These are phyloP conservation scores for Komagataella populi DNA, from an alignment of 805 yeast genomes.

Conservation along the genomic window DNA sequence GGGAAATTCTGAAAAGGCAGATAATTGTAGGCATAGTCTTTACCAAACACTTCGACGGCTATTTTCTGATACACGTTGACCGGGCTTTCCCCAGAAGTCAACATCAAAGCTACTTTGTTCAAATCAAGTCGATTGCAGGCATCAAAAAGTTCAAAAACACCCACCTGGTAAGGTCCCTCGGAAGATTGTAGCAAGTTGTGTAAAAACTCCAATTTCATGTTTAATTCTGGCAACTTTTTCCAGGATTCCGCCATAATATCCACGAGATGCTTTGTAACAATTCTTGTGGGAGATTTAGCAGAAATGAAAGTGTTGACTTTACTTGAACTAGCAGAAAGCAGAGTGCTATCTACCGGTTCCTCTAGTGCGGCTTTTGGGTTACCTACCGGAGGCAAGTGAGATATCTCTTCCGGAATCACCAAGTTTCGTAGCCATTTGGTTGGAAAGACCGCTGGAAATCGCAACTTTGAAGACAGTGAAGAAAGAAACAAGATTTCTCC, in stretches of 20 bases:
- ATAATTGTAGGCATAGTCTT: conserved; percentile 13
- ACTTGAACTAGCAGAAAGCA: not conserved
- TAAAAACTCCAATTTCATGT: conserved; percentile 19
- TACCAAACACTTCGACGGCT: conserved; percentile 5
- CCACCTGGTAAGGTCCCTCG: conserved; percentile 26
- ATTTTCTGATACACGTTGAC: conserved; percentile 14
- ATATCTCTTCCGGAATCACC: conserved; percentile 13
- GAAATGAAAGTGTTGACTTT: conserved; percentile 14
- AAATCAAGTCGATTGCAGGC: conserved; percentile 21
- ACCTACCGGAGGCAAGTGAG: conserved; percentile 14
- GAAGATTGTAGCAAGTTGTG: conserved; percentile 20
- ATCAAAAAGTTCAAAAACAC: conserved; percentile 22
- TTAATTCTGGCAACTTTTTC: conserved; percentile 16
- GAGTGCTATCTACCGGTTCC: not conserved
- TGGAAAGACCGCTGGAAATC: conserved; percentile 44
- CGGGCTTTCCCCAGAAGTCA: conserved; percentile 8
- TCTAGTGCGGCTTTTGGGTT: conserved; percentile 11
- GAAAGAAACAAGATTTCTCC: conserved; percentile 37
- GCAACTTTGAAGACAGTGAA: conserved; percentile 25
- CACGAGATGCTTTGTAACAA: conserved; percentile 15
- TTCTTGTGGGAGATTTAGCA: conserved; percentile 17
- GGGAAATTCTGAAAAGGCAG: conserved; percentile 10
- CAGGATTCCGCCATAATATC: conserved; percentile 14
- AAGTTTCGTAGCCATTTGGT: conserved; percentile 17
- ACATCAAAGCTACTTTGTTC: conserved; percentile 10